Percentiles rank a stretch among this genome's conserved stretches.
Conservation (phyloP, 768 basidiomycete genomes). For the Boletus vinaceobasis region DNA sequence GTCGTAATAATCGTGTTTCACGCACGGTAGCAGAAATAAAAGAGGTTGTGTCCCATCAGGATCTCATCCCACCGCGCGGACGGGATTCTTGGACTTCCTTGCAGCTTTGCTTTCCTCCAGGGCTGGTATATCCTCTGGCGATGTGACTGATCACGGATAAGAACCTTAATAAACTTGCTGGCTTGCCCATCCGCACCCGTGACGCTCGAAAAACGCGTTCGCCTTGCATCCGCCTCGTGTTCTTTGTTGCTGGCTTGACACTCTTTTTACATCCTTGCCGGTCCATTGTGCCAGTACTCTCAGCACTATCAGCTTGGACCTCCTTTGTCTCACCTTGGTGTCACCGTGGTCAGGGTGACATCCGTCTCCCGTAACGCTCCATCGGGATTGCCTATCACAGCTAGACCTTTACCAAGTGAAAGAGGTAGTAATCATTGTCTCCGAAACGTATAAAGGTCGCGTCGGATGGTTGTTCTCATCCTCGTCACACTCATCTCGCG, state of each 20-base stretch:
- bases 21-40: background rate
- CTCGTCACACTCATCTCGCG: background rate
- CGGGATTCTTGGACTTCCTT: background rate
- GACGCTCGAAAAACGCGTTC: constrained; percentile 3
- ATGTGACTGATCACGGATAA: background rate
- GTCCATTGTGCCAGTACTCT: background rate
- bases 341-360: background rate
- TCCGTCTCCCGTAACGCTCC: constrained; percentile 2
- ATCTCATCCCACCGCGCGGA: background rate
- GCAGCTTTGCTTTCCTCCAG: background rate
- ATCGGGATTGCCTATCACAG: background rate
- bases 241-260: background rate
- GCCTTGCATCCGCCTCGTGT: constrained; percentile 13
- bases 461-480: background rate
- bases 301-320: background rate
- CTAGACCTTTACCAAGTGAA: background rate
- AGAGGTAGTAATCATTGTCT: background rate
- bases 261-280: background rate
- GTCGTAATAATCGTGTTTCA: background rate
- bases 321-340: background rate
- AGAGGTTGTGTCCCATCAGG: background rate
- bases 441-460: constrained; percentile 6
- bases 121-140: background rate
- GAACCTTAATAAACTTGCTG: background rate
- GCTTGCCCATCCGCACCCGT: background rate